A percentile compares a stretch with the other conserved stretches of the same genome.
Conservation (phyloP, 1,139 yeast genomes). For the Hyphopichia burtonii region DNA sequence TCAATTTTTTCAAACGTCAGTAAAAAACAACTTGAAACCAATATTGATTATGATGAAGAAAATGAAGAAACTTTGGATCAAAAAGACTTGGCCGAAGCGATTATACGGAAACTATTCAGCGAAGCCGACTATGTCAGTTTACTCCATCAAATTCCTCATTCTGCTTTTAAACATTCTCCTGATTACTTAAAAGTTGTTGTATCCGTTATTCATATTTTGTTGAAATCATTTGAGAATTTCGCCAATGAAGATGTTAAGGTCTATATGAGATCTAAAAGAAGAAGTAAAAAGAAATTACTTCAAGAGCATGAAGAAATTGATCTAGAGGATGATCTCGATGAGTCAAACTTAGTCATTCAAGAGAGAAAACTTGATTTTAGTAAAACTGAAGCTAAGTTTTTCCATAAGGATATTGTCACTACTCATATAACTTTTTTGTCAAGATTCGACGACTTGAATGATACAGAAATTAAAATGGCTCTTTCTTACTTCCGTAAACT, state of each 20-base stretch:
- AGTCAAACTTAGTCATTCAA: constrained; percentile 35
- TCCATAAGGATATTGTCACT: constrained; percentile 44
- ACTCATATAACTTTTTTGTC: constrained; percentile 51
- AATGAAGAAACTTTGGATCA: constrained; percentile 32
- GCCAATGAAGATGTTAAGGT: constrained; percentile 61
- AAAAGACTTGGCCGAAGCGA: constrained; percentile 48
- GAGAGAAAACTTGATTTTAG: constrained; percentile 55
- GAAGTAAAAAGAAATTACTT: constrained; percentile 21
- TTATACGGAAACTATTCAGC: constrained; percentile 53
- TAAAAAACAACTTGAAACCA: constrained; percentile 20
- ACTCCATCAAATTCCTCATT: constrained; percentile 59
- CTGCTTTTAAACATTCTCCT: constrained; percentile 66
- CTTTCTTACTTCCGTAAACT: constrained; percentile 71
- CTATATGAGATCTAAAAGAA: constrained; percentile 51
- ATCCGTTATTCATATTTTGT: constrained; percentile 63
- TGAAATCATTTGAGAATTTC: constrained; percentile 68
- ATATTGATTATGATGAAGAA: constrained; percentile 9
- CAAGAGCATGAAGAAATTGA: background rate
- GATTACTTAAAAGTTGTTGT: constrained; percentile 61
- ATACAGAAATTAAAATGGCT: constrained; percentile 60
- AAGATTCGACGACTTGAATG: constrained; percentile 61
- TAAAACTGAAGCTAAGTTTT: constrained; percentile 39
- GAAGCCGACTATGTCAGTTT: constrained; percentile 63
- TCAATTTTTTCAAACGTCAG: constrained; percentile 48
- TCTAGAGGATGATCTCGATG: constrained; percentile 44